Base-by-base conservation (phyloP, 2,329 filamentous ascomycete species). In the Xenosphaeropsis pyriputrescens region DNA sequence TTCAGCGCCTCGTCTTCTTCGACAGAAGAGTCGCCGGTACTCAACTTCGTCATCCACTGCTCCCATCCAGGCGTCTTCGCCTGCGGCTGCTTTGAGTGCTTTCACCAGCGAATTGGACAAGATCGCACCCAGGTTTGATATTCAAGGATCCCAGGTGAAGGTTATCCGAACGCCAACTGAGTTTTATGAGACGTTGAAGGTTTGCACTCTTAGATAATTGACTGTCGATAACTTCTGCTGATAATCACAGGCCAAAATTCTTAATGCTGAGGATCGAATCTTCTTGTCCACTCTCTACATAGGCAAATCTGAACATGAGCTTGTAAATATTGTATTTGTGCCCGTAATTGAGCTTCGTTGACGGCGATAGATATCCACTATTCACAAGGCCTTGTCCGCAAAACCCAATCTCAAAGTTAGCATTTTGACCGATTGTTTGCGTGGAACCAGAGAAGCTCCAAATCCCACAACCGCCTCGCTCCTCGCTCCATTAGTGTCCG, bases 271-370 rank as follows among this genome's bases (percentile, higher is more conserved):
- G 57, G 68, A 63, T 37, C 74, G 84, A 42, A 80, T 98, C 47
- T 98, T 93, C 56, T 64, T 98, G 36, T 93, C 88, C n/a, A 98
- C 91, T 0, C 64, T 98, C 37, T 98, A 98, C 56, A 91, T 98
- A 55, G 91, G 91, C 45, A 93, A 89, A 57, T 82, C 82, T 2
- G 91, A 98, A 59, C 70, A 79, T 58, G 91, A 96, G 49, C 68
- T 98, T 52, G 75, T 79, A 62, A 38, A 63, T 39, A 13, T 22
- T 40, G 9, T 17, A 12, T 12, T 18, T 35, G 38, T 18, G 26
- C 34, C 41, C 29, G 38, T 41, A 36, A 38, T 50, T 18, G 41
- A 26, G 26, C 36, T 29, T 33, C 5, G 39, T 45, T 49, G 40
- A 44, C 40, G 35, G 35, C 35, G 15, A 18, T 39, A 79, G 76